Evolutionary conservation across 225 moss, liverwort and hornwort genomes (phyloP), one percentile per base, ranked within the genome.

Genomic region (Ulota crispa): DNA sequence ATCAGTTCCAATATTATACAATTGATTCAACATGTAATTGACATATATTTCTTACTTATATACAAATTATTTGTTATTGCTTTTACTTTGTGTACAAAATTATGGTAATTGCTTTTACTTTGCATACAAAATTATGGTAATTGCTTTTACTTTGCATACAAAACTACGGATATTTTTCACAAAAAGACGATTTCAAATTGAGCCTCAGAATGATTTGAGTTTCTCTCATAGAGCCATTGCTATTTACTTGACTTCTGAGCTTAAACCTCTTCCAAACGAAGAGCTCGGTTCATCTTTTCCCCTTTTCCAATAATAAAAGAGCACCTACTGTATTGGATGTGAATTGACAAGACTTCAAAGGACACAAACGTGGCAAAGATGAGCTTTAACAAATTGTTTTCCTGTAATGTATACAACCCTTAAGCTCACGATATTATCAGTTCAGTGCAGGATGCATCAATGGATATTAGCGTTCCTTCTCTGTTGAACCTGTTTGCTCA

Each of bases 401-500:
- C 28, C 73, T 3, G 11, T 47, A 78, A 81, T 64, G 47, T 20
- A 57, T 53, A 81, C 64, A 50, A 73, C 37, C 64, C 47, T 31
- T 31, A 21, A 74, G n/a, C n/a, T 32, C 6, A 47, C 9, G 34
- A 34, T 64, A 47, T 15, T 21, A 23, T 9, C 24, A 15, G 32
- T 64, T 23, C 34, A 47, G 6, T 0, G 24, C 6, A 52, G 18
- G 52, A 52, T 34, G 32, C 76, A 47, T 43, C 7, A n/a, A 18
- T 39, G 28, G 21, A 61, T 62, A 68, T 73, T 42, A 62, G 14
- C 24, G 63, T 24, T 67, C 47, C 68, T 78, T 47, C 11, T 75
- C 70, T 72, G 15, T 68, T 47, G 79, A 41, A 76, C 45, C 45
- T 62, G 20, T 79, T 69, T 79, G 52, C 63, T 79, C 36, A 45